Base-by-base conservation (phyloP, 169 alveolate species). In the Plasmodium adleri region DNA sequence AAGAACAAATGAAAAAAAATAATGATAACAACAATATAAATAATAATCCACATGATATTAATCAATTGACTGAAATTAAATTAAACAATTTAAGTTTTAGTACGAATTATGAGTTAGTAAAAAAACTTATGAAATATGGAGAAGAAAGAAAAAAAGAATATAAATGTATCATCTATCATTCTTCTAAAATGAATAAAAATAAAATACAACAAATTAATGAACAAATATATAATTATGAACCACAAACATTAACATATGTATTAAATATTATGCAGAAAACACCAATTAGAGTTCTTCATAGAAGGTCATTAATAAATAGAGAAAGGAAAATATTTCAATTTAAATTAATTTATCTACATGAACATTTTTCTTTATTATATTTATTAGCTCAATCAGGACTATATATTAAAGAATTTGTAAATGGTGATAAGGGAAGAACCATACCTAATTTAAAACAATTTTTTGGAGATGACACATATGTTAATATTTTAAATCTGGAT, bases 401-500 rank as follows among this genome's bases (percentile, higher is more conserved):
- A 64, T 97, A 97, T 88, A 95, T 97, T 28, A 97, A 97, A 93
- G 98, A 97, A 91, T 97, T 97, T 88, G 96, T 97, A 49, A 96
- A 95, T 94, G 97, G 98, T 60, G 98, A 97, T 92, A 88, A 96
- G 62, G 97, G 97, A 74, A 96, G 98, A 88, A 97, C 98, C 24
- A 80, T 80, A 8, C 98, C 98, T 50, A 95, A 93, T 73, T 66
- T 97, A 32, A 96, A 96, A 59, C 88, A 94, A 26, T 45, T 97
- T 72, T 88, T 97, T 47, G 88, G 49, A 28, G 91, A 76, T 6
- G 39, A 86, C 45, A 39, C 88, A 1, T 86, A 47, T 54, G 92
- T 86, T 28, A 86, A 86, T 60, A 72, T 86, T 59, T 72, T 86
- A 72, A 86, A 86, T 73, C 52, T 86, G 32, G 92, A 86, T 62